Base-by-base conservation (phyloP, 2,329 filamentous ascomycete species). In the Zasmidium cellare region DNA sequence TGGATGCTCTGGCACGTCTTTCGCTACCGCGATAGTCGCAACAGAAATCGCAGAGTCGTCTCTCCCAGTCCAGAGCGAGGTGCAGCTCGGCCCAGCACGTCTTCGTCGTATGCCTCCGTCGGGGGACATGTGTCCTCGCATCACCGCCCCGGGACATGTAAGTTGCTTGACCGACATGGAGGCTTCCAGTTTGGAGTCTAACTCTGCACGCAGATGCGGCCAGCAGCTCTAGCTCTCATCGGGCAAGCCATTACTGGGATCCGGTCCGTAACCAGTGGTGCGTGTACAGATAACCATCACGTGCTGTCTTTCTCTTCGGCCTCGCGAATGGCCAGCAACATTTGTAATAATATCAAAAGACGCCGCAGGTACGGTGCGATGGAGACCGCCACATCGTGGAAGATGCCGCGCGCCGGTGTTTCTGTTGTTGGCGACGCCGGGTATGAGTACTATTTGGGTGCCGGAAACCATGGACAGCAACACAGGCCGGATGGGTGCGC, bases 1-100 rank as follows among this genome's bases (percentile, higher is more conserved):
- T 81, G 79, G 79, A 76, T 78, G 62, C 71, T 81, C 5, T 81
- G 79, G 79, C 79, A 81, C 63, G 77, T 78, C 58, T 81, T 80
- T 60, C 76, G 79, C n/a, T 80, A 77, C 60, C 68, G 73, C 22
- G 74, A 76, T 62, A 74, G 76, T 60, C 74, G 78, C 53, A 76
- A 78, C 56, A 62, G 65, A 19, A 67, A 66, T 46, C 63, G 66
- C n/a, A 61, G 63, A 20, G 57, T 65, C 50, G 58, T 61, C 19
- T 66, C 65, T 9, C 66, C 66, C 14, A 61, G 61, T 49, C 61
- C 59, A 11, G 63, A 65, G 41, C 57, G 63, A 12, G 49, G 46
- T 9, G 46, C 49, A 22, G 57, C 56, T 20, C 46, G 57, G 22
- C 58, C 56, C 16, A 60, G 60, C 50, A 58, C 35, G 35, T 61